Base-by-base conservation (phyloP, 2,329 filamentous ascomycete species). In the Exophiala aquamarina region DNA sequence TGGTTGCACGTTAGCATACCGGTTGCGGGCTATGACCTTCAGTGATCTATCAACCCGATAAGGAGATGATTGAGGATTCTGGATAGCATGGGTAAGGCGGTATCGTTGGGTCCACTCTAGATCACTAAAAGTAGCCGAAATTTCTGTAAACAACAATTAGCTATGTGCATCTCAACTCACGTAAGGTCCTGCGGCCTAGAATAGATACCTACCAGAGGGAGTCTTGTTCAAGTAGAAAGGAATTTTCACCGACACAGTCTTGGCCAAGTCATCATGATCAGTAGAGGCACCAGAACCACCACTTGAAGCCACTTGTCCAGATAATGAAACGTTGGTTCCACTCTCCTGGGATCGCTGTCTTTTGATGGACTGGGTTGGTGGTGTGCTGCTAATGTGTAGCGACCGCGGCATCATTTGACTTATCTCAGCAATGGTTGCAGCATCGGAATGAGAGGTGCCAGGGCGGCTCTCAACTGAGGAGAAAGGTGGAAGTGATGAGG, bases 1-100 rank as follows among this genome's bases (percentile, higher is more conserved):
- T 0, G 91, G 89, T 63, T 91, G 86, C 54, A 98, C 89, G 63
- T 97, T 95, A 44, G 76, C 67, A 69, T 97, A 98, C 45, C 93
- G 84, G 67, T 97, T 94, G 57, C 92, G 79, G 28, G 70, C 66
- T 49, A 74, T 75, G 54, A 81, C 72, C 38, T 81, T 75, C 7
- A 79, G 72, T 18, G 76, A 75, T 20, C 69, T 70, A 40, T 86
- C 75, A 44, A 83, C 75, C 3, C 81, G 75, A 74, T 76, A 86
- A 53, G 72, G 73, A 41, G 78, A 77, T 10, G 68, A 64, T 17
- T 75, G 68, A 39, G 76, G 71, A 35, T 71, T 66, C 56, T 70
- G 61, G 31, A 65, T 61, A 37, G 70, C 74, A 49, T 78, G 70
- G 13, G 70, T 61, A 10, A 82, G 61, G 21, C 81, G 78, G 41